phyloP scores from a whole-genome alignment of 2,329 filamentous ascomycete species.

The Scytalidium sp. region DNA sequence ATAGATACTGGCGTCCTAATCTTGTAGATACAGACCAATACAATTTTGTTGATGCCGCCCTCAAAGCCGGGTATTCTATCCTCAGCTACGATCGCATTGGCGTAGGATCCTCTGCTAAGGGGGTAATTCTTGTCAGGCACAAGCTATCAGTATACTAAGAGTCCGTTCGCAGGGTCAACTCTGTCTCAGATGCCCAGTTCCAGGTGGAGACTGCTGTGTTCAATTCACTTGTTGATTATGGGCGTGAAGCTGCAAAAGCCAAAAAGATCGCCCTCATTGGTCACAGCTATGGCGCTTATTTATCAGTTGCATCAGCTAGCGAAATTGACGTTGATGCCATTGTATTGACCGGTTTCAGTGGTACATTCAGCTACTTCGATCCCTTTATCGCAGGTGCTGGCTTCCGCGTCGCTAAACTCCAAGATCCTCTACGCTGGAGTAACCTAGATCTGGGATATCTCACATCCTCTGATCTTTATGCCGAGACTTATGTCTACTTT shows the following conservation, averaged over 20 bases:
- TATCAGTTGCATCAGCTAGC: slow-evolving; percentile 21
- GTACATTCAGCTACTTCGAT: slow-evolving; percentile 22
- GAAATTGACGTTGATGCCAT: slow-evolving; percentile 17
- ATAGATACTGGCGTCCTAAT: slow-evolving; percentile 26
- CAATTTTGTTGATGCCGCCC: slow-evolving; percentile 24
- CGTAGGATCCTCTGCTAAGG: slow-evolving; percentile 30
- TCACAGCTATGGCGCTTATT: slow-evolving; percentile 29
- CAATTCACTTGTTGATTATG: slow-evolving; percentile 23
- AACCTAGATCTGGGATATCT: slow-evolving; percentile 23
- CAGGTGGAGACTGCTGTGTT: slow-evolving; percentile 29
- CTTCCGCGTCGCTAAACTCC: slow-evolving; percentile 23
- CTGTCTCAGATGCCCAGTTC: slow-evolving; percentile 27
- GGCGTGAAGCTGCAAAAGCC: slow-evolving; percentile 15
- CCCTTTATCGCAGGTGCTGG: slow-evolving; percentile 26
- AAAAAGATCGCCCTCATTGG: slow-evolving; percentile 26
- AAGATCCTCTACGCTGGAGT: slow-evolving; percentile 24
- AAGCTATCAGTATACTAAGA: background rate
- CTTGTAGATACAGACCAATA: slow-evolving; percentile 18
- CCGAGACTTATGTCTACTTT: slow-evolving; percentile 26
- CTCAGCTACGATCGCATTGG: slow-evolving; percentile 31
- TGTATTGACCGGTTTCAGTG: slow-evolving; percentile 20
- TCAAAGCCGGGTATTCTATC: slow-evolving; percentile 26
- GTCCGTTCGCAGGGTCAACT: slow-evolving; percentile 14
- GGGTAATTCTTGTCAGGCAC: background rate
- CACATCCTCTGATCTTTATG: slow-evolving; percentile 22